Evolutionary conservation across 225 moss, liverwort and hornwort genomes (phyloP).

Genomic region (Polytrichum commune): DNA sequence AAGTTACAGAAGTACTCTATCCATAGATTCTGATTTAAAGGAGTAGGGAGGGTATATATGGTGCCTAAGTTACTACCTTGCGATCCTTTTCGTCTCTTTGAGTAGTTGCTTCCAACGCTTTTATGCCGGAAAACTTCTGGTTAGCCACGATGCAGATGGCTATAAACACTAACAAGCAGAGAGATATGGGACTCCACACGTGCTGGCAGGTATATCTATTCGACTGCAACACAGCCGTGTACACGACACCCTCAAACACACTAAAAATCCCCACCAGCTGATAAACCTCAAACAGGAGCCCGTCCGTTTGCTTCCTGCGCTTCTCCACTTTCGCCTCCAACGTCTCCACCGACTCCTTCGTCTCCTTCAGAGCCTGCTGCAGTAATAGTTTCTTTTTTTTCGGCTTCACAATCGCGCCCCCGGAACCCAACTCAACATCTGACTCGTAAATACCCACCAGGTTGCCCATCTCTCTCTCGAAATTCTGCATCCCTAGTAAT

Average conservation of each 20-base stretch:
- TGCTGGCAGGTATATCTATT: constrained; percentile 3
- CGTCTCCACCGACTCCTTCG: background rate
- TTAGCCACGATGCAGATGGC: background rate
- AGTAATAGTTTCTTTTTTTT: background rate
- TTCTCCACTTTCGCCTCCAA: constrained; percentile 3
- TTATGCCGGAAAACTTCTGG: background rate
- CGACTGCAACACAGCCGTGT: constrained; percentile 3
- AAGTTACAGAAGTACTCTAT: too few relatives aligned
- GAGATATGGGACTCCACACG: constrained; percentile 1
- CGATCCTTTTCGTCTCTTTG: background rate
- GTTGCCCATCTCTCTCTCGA: too few relatives aligned
- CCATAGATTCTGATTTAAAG: too few relatives aligned
- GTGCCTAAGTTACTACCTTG: background rate
- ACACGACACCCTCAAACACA: constrained; percentile 10
- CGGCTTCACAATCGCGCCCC: background rate
- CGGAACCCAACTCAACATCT: too few relatives aligned
- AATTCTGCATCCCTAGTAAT: too few relatives aligned
- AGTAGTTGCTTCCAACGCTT: background rate
- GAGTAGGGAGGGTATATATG: too few relatives aligned
- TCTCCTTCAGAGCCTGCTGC: background rate
- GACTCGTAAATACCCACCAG: too few relatives aligned
- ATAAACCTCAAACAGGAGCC: constrained; percentile 7
- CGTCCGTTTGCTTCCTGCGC: constrained; percentile 3
- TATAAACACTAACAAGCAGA: background rate
- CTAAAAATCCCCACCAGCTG: constrained; percentile 1